Conservation (phyloP, 78 protist genomes). For the Paratrimastix pyriformis region DNA sequence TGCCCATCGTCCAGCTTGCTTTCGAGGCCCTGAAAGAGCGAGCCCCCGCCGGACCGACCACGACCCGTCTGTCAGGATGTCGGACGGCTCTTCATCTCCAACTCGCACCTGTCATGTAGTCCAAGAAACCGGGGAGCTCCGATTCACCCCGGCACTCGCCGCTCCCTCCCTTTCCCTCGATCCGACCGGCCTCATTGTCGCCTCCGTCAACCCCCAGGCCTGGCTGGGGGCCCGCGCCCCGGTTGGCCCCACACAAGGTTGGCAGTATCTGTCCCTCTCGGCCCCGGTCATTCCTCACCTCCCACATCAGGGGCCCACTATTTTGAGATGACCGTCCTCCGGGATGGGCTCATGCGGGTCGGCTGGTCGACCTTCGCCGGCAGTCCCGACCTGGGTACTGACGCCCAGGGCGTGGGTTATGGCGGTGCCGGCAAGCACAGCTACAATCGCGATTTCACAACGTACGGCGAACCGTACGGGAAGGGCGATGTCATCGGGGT, state of each 20-base stretch:
- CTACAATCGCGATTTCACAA: not conserved
- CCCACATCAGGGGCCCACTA: not conserved
- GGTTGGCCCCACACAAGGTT: not conserved
- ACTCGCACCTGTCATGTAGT: not conserved
- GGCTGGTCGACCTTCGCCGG: conserved; percentile 31
- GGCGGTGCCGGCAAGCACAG: conserved; percentile 45
- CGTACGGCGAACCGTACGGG: conserved; percentile 33
- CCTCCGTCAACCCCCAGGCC: not conserved
- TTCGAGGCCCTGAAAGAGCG: not conserved
- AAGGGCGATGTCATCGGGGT: conserved; percentile 17
- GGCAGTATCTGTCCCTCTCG: too few species aligned
- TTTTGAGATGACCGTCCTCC: conserved; percentile 1
- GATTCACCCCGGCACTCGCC: not conserved
- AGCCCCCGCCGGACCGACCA: not conserved
- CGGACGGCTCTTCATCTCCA: not conserved
- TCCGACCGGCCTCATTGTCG: not conserved
- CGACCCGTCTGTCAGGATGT: not conserved
- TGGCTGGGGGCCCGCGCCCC: conserved; percentile 5
- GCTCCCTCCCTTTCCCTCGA: not conserved
- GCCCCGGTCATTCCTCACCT: not conserved
- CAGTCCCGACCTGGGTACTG: conserved; percentile 29
- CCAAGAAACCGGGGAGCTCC: not conserved
- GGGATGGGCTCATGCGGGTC: conserved; percentile 13
- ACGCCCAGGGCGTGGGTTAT: conserved; percentile 22
- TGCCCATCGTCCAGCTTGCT: conserved; percentile 9